These are phyloP conservation scores for Phytophthora ramorum DNA, from an alignment of 352 stramenopile species.

Conservation along the genomic window DNA sequence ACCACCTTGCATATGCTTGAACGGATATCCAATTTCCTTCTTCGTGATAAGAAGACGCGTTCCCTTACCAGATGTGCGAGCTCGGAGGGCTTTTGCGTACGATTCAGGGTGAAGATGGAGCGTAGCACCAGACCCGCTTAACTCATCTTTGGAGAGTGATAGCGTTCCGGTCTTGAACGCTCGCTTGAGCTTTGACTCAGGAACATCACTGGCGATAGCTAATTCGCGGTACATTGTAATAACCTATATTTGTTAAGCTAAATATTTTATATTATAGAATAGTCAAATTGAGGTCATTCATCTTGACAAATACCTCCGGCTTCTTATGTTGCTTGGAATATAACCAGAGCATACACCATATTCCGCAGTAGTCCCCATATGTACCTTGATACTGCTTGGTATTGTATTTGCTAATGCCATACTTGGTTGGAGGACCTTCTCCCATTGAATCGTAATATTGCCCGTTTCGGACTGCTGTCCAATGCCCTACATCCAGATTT, in stretches of 20 bases:
- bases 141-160: conserved; percentile 1
- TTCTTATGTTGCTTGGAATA: conserved; percentile 17
- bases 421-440: background rate
- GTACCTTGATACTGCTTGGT: conserved; percentile 9
- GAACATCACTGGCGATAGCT: too few species aligned
- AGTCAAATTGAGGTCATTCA: too few species aligned
- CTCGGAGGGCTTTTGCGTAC: background rate
- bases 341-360: conserved; percentile 7
- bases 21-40: conserved; percentile 5
- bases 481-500: too few species aligned
- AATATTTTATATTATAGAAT: too few species aligned
- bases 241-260: too few species aligned
- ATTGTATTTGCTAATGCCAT: conserved; percentile 12
- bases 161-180: conserved; percentile 10
- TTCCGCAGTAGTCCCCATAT: conserved; percentile 7
- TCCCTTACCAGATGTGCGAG: background rate
- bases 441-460: too few species aligned
- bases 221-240: too few species aligned
- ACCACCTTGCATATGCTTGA: background rate
- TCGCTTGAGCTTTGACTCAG: conserved; percentile 4
- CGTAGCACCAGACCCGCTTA: background rate
- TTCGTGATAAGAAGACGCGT: background rate
- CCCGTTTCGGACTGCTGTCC: too few species aligned
- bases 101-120: conserved; percentile 9
- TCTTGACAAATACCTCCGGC: too few species aligned